Evolutionary conservation across 2,329 filamentous ascomycete species (phyloP).

Genomic region (Clonostachys sp.): DNA sequence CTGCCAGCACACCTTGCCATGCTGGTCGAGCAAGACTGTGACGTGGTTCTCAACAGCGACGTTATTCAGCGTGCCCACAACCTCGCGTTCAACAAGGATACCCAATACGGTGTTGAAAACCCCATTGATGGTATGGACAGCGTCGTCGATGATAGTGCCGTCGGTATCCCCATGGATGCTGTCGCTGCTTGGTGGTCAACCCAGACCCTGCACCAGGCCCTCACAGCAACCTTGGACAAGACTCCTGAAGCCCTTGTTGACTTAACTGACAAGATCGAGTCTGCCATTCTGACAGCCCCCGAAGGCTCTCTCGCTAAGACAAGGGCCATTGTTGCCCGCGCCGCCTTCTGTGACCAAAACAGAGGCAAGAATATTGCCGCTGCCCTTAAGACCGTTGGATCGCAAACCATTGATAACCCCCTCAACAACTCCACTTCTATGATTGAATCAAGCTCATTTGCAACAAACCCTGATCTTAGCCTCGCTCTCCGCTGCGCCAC

Average conservation of each 20-base stretch:
- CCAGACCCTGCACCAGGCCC: conserved; percentile 62
- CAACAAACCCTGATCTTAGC: conserved; percentile 45
- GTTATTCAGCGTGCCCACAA: conserved; percentile 86
- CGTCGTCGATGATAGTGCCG: conserved; percentile 79
- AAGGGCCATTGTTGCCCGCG: conserved; percentile 54
- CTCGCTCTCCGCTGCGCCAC: conserved; percentile 56
- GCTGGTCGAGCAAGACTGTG: conserved; percentile 74
- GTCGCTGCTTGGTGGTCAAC: conserved; percentile 90
- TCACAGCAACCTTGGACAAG: conserved; percentile 59
- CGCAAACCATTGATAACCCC: conserved; percentile 16
- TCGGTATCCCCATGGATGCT: conserved; percentile 83
- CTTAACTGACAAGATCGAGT: conserved; percentile 37
- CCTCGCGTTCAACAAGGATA: conserved; percentile 80
- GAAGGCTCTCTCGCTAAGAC: conserved; percentile 68
- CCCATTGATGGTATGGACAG: conserved; percentile 72
- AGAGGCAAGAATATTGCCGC: conserved; percentile 52
- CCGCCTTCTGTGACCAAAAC: conserved; percentile 48
- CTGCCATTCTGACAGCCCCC: conserved; percentile 71
- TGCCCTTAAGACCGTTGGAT: conserved; percentile 44
- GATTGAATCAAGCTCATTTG: conserved; percentile 33
- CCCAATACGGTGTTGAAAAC: conserved; percentile 58
- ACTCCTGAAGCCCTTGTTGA: conserved; percentile 20
- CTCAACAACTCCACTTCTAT: conserved; percentile 26
- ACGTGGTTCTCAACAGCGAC: conserved; percentile 72
- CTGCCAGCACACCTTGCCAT: conserved; percentile 73